phyloP scores from a whole-genome alignment of 805 yeast species.

The Candida taoyuanica region DNA sequence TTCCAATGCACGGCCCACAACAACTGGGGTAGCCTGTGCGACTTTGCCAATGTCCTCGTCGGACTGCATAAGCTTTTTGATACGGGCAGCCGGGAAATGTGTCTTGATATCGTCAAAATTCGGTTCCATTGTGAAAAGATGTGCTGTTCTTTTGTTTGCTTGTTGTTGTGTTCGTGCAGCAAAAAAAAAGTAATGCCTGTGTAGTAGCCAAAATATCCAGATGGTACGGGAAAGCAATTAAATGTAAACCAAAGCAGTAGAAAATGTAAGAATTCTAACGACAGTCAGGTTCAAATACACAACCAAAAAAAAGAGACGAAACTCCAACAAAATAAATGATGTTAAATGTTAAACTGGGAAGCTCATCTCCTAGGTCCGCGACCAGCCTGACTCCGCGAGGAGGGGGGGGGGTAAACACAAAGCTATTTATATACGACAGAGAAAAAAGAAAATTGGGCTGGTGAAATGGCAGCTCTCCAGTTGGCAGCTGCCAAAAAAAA shows the following conservation, averaged over 20 bases:
- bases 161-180: not conserved
- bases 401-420: no score
- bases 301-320: no score
- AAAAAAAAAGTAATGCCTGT: no score
- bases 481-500: no score
- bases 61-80: slow-evolving; percentile 94
- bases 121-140: slow-evolving; percentile 15
- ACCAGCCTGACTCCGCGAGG: not conserved
- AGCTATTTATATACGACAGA: slow-evolving; percentile 11
- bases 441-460: no score
- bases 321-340: not conserved
- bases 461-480: no score
- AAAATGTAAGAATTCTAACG: no score
- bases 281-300: not conserved
- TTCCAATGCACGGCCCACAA: slow-evolving; percentile 92
- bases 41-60: slow-evolving; percentile 99
- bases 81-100: slow-evolving; percentile 88
- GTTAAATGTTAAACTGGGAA: not conserved
- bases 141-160: not conserved
- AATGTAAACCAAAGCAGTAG: no score
- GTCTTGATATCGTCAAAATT: slow-evolving; percentile 52
- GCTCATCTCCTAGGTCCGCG: not conserved
- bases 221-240: no score
- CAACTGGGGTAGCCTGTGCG: slow-evolving; percentile 98
- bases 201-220: no score